Conservation (phyloP, 1,284 basidiomycete species). For the Ganoderma lingzhi region DNA sequence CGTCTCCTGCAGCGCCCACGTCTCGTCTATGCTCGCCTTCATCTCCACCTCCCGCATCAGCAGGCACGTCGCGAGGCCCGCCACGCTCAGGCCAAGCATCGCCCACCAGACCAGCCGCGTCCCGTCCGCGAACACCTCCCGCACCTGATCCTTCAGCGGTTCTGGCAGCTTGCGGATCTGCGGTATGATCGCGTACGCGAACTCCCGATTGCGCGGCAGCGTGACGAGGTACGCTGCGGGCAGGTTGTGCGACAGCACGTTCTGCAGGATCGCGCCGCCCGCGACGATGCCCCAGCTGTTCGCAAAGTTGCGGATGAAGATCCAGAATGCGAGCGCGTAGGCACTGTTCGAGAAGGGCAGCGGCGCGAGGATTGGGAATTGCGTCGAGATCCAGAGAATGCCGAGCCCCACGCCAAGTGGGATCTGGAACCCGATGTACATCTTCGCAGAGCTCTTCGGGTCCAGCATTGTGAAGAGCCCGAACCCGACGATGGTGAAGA, state of each 20-base stretch:
- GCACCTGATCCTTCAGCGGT: slow-evolving; percentile 27
- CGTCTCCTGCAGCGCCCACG: slow-evolving; percentile 29
- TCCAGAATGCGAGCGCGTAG: slow-evolving; percentile 43
- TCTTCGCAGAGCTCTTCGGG: slow-evolving; percentile 13
- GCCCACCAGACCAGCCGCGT: slow-evolving; percentile 27
- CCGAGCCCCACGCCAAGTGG: slow-evolving; percentile 26
- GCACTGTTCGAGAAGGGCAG: slow-evolving; percentile 41
- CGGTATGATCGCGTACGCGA: slow-evolving; percentile 33
- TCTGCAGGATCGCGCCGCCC: slow-evolving; percentile 31
- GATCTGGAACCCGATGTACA: slow-evolving; percentile 25
- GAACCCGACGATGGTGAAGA: slow-evolving; percentile 44
- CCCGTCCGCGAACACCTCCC: slow-evolving; percentile 27
- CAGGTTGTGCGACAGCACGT: slow-evolving; percentile 19
- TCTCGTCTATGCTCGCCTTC: slow-evolving; percentile 19
- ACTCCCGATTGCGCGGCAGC: slow-evolving; percentile 25
- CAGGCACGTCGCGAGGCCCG: slow-evolving; percentile 24
- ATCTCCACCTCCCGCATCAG: slow-evolving; percentile 27
- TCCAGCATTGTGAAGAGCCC: slow-evolving; percentile 47
- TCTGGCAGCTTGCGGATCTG: slow-evolving; percentile 14
- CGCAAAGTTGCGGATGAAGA: slow-evolving; percentile 42
- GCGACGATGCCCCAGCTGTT: slow-evolving; percentile 33
- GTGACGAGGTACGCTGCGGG: slow-evolving; percentile 23
- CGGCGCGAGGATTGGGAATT: slow-evolving; percentile 47
- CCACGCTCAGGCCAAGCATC: slow-evolving; percentile 24
- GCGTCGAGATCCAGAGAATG: slow-evolving; percentile 31